These are phyloP conservation scores for Lactarius hatsudake DNA, from an alignment of 768 basidiomycete genomes.

Conservation along the genomic window DNA sequence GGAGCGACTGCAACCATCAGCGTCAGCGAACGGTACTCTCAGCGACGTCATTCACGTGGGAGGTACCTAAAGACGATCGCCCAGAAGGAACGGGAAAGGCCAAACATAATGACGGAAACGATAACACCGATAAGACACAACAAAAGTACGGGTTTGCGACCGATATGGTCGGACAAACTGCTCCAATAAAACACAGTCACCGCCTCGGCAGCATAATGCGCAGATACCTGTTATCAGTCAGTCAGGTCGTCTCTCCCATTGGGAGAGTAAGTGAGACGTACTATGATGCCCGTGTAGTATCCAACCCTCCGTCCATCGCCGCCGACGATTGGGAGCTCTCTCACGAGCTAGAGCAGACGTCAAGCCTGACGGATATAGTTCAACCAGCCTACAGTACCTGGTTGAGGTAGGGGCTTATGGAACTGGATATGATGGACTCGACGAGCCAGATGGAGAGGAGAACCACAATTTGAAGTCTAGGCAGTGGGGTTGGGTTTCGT, in stretches of 20 bases:
- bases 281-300: not conserved
- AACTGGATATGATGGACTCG: not conserved
- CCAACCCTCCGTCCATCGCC: not conserved
- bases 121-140: not conserved
- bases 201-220: not conserved
- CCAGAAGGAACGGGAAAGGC: not conserved
- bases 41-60: not conserved
- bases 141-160: not conserved
- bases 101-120: not conserved
- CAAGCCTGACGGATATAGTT: not conserved
- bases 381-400: not conserved
- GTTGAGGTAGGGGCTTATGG: not conserved
- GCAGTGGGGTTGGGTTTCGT: not conserved
- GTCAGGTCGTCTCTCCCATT: not conserved
- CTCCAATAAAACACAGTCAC: not conserved
- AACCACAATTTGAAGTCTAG: not conserved
- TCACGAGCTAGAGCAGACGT: not conserved
- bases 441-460: not conserved
- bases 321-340: not conserved
- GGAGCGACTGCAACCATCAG: not conserved
- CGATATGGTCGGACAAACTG: not conserved
- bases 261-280: not conserved
- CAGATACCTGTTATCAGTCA: not conserved
- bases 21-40: not conserved
- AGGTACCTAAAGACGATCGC: not conserved